Evolutionary conservation across 108 stramenopile genomes (phyloP).

Genomic region (Cyclotella kingstonii): DNA sequence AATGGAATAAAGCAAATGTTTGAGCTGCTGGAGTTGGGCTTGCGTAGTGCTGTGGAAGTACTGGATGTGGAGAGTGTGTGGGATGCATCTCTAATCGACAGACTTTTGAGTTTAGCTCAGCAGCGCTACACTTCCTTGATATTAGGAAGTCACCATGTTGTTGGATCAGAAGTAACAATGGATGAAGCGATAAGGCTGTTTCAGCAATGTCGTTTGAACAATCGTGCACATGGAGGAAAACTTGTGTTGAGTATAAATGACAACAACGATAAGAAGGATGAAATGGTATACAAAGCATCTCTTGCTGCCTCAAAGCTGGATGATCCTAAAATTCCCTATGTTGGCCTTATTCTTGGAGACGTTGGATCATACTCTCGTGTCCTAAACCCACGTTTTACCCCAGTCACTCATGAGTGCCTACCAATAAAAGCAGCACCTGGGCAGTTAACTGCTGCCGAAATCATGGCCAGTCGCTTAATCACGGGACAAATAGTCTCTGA

Average conservation of each 20-base stretch:
- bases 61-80: slow-evolving; percentile 95
- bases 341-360: slow-evolving; percentile 87
- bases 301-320: slow-evolving; percentile 50
- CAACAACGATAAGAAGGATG: slow-evolving; percentile 69
- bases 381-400: slow-evolving; percentile 90
- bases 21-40: slow-evolving; percentile 73
- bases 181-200: slow-evolving; percentile 75
- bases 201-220: slow-evolving; percentile 84
- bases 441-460: slow-evolving; percentile 92
- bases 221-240: slow-evolving; percentile 89
- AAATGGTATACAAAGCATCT: slow-evolving; percentile 79
- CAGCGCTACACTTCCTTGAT: slow-evolving; percentile 79
- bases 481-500: slow-evolving; percentile 71
- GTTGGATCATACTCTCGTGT: slow-evolving; percentile 88
- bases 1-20: slow-evolving; percentile 81
- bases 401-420: slow-evolving; percentile 91
- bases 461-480: slow-evolving; percentile 84
- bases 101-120: slow-evolving; percentile 55
- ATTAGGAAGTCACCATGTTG: slow-evolving; percentile 92
- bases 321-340: slow-evolving; percentile 81
- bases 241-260: slow-evolving; percentile 77
- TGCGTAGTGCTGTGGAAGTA: slow-evolving; percentile 92
- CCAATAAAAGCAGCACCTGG: slow-evolving; percentile 95
- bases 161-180: slow-evolving; percentile 64
- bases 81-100: slow-evolving; percentile 62